Base-by-base conservation (phyloP, 2,329 filamentous ascomycete genomes). In the Coniochaeta sp. region DNA sequence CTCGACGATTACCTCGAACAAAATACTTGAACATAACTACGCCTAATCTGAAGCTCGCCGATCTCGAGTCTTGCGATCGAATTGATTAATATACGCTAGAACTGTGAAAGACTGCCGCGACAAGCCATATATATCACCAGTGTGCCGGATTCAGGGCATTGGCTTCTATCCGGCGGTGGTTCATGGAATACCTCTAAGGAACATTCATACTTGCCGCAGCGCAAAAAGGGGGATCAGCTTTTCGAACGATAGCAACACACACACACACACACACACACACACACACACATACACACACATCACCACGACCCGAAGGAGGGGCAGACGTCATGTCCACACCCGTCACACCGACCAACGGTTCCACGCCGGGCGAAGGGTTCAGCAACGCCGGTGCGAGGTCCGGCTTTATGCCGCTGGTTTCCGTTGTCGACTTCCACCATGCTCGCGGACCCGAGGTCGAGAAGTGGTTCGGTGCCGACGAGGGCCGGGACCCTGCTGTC, bases 361-460 rank as follows among this genome's bases (percentile, higher is more conserved):
- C 55, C 36, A 32, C 55, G 24, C 52, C 47, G 36, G 54, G 30
- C 17, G 28, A 34, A 22, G 30, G 19, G 30, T 12, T 12, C 6
- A n/a, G 54, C n/a, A 52, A 12, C 10, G 2, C 42, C 10, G 42
- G 42, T 24, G 26, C 34, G n/a, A 34, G 30, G 32, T 56, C 54
- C 10, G 75, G 76, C 62, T 89, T 88, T 71, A 77, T 79, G 60
- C 89, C 90, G 52, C 80, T 93, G 70, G 88, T 93, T 56, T 86
- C 88, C 64, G 89, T 93, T 61, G 89, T 93, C 68, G 90, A 89
- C 73, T 93, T 93, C 71, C 89, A 93, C 74, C 90, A 93, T 80
- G 89, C 89, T 59, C 81, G 85, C 72, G 95, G 95, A 9, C 95
- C 95, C 34, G 95, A 99, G 77, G 89, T 98, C 60, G 93, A 98